Percentiles rank a stretch among this genome's conserved stretches.
Conservation (phyloP, 495 filamentous ascomycete species). For the Rhypophila decipiens region DNA sequence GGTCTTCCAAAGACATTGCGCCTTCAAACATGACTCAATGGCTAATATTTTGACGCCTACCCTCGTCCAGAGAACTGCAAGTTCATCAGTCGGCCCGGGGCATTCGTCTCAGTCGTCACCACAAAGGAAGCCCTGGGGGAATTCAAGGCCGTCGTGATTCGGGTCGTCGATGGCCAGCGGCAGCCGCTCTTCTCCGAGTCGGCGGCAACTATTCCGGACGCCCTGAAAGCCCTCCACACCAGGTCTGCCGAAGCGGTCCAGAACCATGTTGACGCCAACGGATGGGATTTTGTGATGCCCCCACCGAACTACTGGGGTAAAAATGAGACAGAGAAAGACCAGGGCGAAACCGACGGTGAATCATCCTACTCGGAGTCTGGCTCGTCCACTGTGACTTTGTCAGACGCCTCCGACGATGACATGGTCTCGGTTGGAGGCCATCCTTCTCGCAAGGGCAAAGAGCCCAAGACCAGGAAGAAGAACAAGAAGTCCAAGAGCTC, state of each 20-base stretch:
- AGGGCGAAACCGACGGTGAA: slow-evolving; percentile 9
- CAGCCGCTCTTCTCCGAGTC: slow-evolving; percentile 25
- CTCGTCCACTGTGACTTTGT: slow-evolving; percentile 21
- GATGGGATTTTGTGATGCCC: slow-evolving; percentile 21
- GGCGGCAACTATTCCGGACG: slow-evolving; percentile 11
- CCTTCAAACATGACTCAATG: neutral
- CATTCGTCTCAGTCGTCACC: slow-evolving; percentile 24
- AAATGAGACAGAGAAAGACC: neutral
- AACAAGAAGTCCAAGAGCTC: neutral
- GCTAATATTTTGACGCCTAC: neutral
- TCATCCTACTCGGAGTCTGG: slow-evolving; percentile 7
- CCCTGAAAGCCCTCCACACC: slow-evolving; percentile 23
- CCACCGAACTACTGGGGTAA: slow-evolving; percentile 8
- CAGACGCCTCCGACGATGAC: slow-evolving; percentile 25
- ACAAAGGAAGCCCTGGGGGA: slow-evolving; percentile 23
- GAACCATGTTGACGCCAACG: slow-evolving; percentile 29
- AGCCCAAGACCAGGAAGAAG: slow-evolving; percentile 1
- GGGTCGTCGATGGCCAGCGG: slow-evolving; percentile 20
- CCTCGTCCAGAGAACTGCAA: slow-evolving; percentile 31
- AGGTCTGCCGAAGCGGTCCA: slow-evolving; percentile 33
- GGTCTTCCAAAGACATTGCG: too few species aligned
- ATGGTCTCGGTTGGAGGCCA: slow-evolving; percentile 14
- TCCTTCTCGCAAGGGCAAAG: slow-evolving; percentile 1
- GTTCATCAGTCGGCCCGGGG: slow-evolving; percentile 26
- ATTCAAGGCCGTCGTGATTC: slow-evolving; percentile 29